These are phyloP conservation scores for Kalanchoe fedtschenkoi DNA, from an alignment of 164 flowering plant species.

Conservation along the genomic window DNA sequence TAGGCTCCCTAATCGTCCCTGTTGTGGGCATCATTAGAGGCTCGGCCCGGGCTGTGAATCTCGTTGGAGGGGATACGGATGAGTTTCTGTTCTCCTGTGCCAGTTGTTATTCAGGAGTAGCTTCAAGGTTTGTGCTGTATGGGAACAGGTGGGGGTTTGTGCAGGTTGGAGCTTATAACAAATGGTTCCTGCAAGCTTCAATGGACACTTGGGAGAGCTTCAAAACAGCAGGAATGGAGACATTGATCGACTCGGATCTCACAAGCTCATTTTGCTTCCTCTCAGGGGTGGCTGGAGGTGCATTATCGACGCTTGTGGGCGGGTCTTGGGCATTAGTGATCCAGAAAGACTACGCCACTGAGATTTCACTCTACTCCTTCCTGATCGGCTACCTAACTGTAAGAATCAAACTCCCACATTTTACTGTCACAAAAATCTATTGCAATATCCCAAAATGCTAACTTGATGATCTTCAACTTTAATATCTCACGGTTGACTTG, in stretches of 20 bases:
- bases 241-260: conserved; percentile 48
- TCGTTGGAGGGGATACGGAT: conserved; percentile 38
- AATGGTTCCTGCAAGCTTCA: conserved; percentile 50
- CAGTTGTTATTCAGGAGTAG: conserved; percentile 35
- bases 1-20: conserved; percentile 44
- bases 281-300: conserved; percentile 40
- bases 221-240: conserved; percentile 23
- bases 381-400: conserved; percentile 59
- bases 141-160: conserved; percentile 71
- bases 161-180: conserved; percentile 42
- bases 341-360: conserved; percentile 30
- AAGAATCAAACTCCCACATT: conserved; percentile 6
- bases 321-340: conserved; percentile 48
- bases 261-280: conserved; percentile 60
- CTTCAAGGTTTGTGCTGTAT: conserved; percentile 19
- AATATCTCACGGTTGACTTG: conserved; percentile 5
- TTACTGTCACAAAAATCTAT: too few species aligned
- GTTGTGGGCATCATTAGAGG: conserved; percentile 26
- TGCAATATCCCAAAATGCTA: not conserved
- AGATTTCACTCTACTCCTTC: conserved; percentile 39
- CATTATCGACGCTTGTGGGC: conserved; percentile 26
- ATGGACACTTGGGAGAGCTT: conserved; percentile 52
- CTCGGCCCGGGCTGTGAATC: conserved; percentile 28
- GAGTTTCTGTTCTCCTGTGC: conserved; percentile 72
- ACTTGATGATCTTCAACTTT: not conserved